These are phyloP conservation scores for Amaranthus cruentus DNA, from an alignment of 148 eudicot species.

Conservation along the genomic window DNA sequence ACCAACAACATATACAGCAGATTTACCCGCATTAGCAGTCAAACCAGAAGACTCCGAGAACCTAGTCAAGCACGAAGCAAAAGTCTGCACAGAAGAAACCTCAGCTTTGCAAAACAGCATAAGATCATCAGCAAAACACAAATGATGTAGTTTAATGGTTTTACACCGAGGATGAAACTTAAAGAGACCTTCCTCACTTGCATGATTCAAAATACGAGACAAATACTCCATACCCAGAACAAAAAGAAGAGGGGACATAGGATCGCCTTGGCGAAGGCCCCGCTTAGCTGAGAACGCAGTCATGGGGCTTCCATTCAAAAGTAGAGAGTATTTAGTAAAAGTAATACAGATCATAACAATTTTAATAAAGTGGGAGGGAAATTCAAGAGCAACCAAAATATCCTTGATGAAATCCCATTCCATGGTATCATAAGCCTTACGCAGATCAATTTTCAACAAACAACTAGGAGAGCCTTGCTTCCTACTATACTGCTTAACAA, in stretches of 20 bases:
- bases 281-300: neutral
- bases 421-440: neutral
- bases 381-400: neutral
- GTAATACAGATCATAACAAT: neutral
- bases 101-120: neutral
- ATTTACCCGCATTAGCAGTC: neutral
- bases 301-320: neutral
- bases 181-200: neutral
- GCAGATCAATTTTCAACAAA: neutral
- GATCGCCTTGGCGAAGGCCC: neutral
- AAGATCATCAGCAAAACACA: neutral
- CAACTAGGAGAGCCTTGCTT: neutral
- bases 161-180: neutral
- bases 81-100: no score
- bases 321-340: neutral
- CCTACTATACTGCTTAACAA: neutral
- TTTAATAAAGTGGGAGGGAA: neutral
- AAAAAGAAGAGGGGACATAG: neutral
- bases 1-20: neutral
- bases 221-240: neutral
- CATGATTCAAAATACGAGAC: neutral
- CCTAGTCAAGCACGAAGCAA: neutral
- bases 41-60: neutral
- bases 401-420: neutral
- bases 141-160: no score